A percentile compares a stretch with the other conserved stretches of the same genome.
phyloP scores from a whole-genome alignment of 495 filamentous ascomycete genomes.

The Neurospora cerealis region DNA sequence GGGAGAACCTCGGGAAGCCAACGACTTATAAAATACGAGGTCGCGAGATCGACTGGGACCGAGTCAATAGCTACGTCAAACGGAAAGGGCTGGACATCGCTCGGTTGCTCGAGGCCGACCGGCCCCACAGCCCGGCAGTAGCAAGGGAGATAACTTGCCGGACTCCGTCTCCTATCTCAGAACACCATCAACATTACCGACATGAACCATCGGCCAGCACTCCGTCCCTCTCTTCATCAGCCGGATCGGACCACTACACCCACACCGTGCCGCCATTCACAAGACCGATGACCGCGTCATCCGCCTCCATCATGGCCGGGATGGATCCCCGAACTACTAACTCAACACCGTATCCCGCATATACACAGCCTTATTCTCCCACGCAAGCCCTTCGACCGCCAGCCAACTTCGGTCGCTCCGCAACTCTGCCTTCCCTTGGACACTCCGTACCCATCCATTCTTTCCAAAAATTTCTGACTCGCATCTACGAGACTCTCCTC shows the following conservation, averaged over 20 bases:
- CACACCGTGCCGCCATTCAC: not conserved
- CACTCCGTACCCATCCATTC: not conserved
- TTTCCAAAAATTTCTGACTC: slow-evolving; percentile 6
- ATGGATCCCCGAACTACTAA: not conserved
- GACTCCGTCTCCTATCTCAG: slow-evolving; percentile 10
- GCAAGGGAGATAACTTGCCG: slow-evolving; percentile 8
- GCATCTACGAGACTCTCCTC: slow-evolving; percentile 9
- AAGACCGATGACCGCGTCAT: not conserved
- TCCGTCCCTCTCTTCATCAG: not conserved
- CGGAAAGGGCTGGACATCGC: slow-evolving; percentile 17
- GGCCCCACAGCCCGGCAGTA: not conserved
- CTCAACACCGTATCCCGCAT: not conserved
- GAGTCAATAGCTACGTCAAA: slow-evolving; percentile 19
- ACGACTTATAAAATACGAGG: slow-evolving; percentile 19
- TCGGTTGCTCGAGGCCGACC: slow-evolving; percentile 4
- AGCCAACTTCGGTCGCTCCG: not conserved
- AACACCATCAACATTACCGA: not conserved
- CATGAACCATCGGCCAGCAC: not conserved
- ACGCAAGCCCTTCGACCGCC: not conserved
- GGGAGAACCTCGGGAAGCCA: slow-evolving; percentile 18
- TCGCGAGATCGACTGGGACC: slow-evolving; percentile 19
- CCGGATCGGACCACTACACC: not conserved
- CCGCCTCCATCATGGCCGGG: not conserved
- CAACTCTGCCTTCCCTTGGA: not conserved
- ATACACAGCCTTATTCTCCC: not conserved